Conservation (phyloP, 2,329 filamentous ascomycete genomes). For the Paraphaeosphaeria minitans region DNA sequence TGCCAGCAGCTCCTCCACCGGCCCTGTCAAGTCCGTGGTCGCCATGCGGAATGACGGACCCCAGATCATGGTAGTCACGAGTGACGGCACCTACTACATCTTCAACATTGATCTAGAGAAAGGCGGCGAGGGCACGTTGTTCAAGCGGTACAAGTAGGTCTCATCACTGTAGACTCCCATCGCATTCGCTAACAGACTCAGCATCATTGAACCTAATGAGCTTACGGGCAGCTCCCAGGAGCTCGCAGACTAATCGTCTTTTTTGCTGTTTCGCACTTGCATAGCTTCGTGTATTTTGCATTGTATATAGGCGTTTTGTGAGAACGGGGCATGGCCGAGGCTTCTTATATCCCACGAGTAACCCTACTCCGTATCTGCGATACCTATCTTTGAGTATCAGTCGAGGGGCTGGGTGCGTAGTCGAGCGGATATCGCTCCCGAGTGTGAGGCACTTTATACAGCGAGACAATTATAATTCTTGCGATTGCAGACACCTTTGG, state of each 20-base stretch:
- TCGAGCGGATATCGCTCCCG: no score
- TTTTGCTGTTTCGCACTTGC: slow-evolving; percentile 1
- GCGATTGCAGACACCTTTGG: no score
- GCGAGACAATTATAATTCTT: not conserved
- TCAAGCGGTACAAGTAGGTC: slow-evolving; percentile 91
- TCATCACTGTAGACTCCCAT: no score
- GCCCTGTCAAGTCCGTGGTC: slow-evolving; percentile 84
- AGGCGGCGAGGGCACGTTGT: slow-evolving; percentile 87
- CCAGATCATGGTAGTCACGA: slow-evolving; percentile 97
- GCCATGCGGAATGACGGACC: slow-evolving; percentile 94
- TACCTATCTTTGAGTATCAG: not conserved
- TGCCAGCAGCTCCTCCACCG: slow-evolving; percentile 39
- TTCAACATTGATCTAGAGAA: slow-evolving; percentile 95
- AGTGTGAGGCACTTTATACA: not conserved
- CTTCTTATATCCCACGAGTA: slow-evolving; percentile 5
- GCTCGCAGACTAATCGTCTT: slow-evolving; percentile 29
- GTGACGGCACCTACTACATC: slow-evolving; percentile 91
- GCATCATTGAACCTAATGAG: slow-evolving; percentile 44
- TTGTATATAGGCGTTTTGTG: slow-evolving; percentile 34
- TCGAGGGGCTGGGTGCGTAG: not conserved
- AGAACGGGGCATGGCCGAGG: not conserved
- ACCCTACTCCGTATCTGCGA: not conserved
- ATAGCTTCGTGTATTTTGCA: slow-evolving; percentile 27
- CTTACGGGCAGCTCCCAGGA: slow-evolving; percentile 39
- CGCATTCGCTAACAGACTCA: slow-evolving; percentile 25